phyloP scores from a whole-genome alignment of 495 filamentous ascomycete species.

The Cryomyces antarcticus region DNA sequence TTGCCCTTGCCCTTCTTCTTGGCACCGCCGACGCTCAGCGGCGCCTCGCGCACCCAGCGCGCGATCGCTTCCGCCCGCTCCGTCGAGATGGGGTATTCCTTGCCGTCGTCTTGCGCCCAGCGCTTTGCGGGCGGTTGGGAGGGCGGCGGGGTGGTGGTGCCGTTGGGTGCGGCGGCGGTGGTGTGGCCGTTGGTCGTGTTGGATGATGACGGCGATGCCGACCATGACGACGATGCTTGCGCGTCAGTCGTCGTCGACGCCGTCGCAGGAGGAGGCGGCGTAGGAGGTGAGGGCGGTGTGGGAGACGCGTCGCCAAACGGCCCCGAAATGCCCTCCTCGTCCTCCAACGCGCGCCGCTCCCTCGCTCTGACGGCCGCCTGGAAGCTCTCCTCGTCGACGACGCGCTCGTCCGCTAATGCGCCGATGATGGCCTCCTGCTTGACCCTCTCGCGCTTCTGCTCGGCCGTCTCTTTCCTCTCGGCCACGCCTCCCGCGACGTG shows the following conservation, averaged over 20 bases:
- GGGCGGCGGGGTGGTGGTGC: neutral
- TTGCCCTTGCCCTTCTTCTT: slow-evolving; percentile 10
- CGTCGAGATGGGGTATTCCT: slow-evolving; percentile 47
- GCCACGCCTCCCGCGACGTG: slow-evolving; percentile 7
- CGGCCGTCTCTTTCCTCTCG: slow-evolving; percentile 20
- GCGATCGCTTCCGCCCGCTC: slow-evolving; percentile 46
- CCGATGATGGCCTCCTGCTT: slow-evolving; percentile 44
- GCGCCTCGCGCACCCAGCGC: slow-evolving; percentile 49
- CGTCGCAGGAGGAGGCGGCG: slow-evolving; percentile 1
- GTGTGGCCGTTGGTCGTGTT: slow-evolving; percentile 1
- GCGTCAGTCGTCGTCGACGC: neutral
- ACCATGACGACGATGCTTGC: neutral
- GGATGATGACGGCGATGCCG: too few species aligned
- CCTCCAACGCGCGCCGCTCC: slow-evolving; percentile 31
- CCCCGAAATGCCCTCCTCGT: slow-evolving; percentile 18
- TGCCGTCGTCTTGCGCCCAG: slow-evolving; percentile 43
- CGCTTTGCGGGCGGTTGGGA: slow-evolving; percentile 23
- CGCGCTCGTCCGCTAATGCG: slow-evolving; percentile 40
- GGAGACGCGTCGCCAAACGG: slow-evolving; percentile 6
- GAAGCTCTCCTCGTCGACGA: slow-evolving; percentile 42
- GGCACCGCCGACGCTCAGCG: slow-evolving; percentile 11
- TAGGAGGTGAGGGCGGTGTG: neutral
- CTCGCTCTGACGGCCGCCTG: slow-evolving; percentile 37
- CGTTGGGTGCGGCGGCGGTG: neutral
- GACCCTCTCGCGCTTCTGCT: slow-evolving; percentile 32